Percentiles rank a stretch among this genome's conserved stretches.
phyloP scores from a whole-genome alignment of 1,284 basidiomycete genomes.

The Erythrobasidium hasegawianum region DNA sequence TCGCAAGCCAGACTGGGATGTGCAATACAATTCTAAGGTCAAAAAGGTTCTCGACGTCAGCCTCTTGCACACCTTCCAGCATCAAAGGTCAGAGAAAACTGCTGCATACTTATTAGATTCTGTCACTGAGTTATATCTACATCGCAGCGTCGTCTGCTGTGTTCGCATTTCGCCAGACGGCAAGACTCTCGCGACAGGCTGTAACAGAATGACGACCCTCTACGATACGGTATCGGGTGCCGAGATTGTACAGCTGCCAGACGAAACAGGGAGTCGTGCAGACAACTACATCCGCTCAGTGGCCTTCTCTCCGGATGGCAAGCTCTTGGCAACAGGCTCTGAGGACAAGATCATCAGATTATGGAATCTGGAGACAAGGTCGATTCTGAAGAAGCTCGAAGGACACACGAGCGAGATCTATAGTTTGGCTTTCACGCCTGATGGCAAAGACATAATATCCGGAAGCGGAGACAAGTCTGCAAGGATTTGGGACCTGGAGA shows the following conservation, averaged over 20 bases:
- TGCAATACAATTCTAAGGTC: slow-evolving; percentile 81
- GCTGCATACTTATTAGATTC: neutral
- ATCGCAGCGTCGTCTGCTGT: slow-evolving; percentile 83
- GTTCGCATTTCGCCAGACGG: slow-evolving; percentile 86
- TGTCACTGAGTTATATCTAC: slow-evolving; percentile 27
- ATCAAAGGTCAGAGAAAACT: slow-evolving; percentile 68
- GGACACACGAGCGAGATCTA: slow-evolving; percentile 90
- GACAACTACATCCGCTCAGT: slow-evolving; percentile 81
- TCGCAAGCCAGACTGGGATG: slow-evolving; percentile 87
- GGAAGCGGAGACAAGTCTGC: slow-evolving; percentile 85
- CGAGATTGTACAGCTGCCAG: slow-evolving; percentile 71
- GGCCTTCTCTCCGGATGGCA: slow-evolving; percentile 77
- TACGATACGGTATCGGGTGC: slow-evolving; percentile 79
- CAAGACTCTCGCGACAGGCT: slow-evolving; percentile 81
- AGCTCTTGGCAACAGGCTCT: slow-evolving; percentile 72
- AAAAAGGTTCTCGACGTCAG: slow-evolving; percentile 80
- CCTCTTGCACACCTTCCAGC: slow-evolving; percentile 82
- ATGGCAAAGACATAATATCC: slow-evolving; percentile 77
- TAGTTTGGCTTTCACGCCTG: slow-evolving; percentile 76
- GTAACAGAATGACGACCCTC: slow-evolving; percentile 84
- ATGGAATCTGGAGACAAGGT: slow-evolving; percentile 76
- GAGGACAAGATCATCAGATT: slow-evolving; percentile 79
- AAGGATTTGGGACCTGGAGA: slow-evolving; percentile 79
- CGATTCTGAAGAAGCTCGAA: slow-evolving; percentile 67
- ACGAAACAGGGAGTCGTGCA: slow-evolving; percentile 60